Percentiles rank a stretch among this genome's conserved stretches.
Conservation (phyloP, 2,329 filamentous ascomycete genomes). For the Paecilomyces niveus region DNA sequence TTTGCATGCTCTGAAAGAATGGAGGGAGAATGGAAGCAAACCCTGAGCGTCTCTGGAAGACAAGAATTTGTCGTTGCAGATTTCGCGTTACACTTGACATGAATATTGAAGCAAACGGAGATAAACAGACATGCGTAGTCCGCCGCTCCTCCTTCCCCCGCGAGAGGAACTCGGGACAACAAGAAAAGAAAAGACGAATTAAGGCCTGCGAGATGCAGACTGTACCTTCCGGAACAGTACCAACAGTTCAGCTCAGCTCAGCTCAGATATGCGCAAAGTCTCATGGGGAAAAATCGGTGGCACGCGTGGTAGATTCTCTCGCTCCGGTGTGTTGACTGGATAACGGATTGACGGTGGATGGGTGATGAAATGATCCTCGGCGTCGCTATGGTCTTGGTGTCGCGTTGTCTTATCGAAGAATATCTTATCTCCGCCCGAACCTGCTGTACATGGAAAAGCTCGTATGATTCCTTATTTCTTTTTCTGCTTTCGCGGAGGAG, state of each 20-base stretch:
- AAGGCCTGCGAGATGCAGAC: constrained; percentile 1
- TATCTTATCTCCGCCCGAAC: constrained; percentile 85
- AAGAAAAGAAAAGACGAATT: constrained; percentile 7
- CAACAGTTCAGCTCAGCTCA: background rate
- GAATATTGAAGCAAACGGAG: constrained; percentile 16
- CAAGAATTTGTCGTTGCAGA: constrained; percentile 19
- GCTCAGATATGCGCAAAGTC: background rate
- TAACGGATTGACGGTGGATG: background rate
- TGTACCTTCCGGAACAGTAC: background rate
- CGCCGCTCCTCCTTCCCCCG: constrained; percentile 20
- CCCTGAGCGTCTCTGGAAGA: constrained; percentile 10
- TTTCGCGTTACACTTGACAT: constrained; percentile 23
- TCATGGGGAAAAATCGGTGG: constrained; percentile 5
- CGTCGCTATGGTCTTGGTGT: constrained; percentile 19
- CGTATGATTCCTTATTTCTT: constrained; percentile 64
- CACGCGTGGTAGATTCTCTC: constrained; percentile 3
- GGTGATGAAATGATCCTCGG: constrained; percentile 14
- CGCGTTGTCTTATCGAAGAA: constrained; percentile 10
- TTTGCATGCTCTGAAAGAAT: background rate
- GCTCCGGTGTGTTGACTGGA: constrained; percentile 10
- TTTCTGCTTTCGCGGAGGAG: constrained; percentile 65
- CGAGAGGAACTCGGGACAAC: constrained; percentile 12
- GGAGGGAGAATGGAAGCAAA: constrained; percentile 2
- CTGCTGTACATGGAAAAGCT: constrained; percentile 70
- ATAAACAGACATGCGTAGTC: constrained; percentile 20